A percentile compares a stretch with the other conserved stretches of the same genome.
phyloP scores from a whole-genome alignment of 805 yeast species.

The Suhomyces xylopsoci region DNA sequence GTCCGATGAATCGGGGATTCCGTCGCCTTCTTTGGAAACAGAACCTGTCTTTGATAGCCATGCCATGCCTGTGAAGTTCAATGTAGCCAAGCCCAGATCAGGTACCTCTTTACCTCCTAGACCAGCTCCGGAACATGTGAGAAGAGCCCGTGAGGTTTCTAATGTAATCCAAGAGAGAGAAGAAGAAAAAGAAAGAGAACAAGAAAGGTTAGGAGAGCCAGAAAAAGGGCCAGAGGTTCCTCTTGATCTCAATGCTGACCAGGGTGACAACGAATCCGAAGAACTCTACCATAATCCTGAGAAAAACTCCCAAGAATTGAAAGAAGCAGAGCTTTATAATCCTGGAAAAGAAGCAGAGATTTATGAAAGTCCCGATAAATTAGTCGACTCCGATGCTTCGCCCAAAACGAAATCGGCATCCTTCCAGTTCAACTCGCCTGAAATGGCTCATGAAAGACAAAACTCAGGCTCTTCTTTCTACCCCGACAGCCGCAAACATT shows the following conservation, averaged over 20 bases:
- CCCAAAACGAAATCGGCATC: not conserved
- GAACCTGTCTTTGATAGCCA: not conserved
- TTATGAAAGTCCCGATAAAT: not conserved
- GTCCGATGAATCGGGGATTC: not conserved
- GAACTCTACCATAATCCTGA: not conserved
- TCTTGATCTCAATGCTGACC: not conserved
- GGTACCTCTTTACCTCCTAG: slow-evolving; percentile 20
- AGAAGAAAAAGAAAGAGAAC: not conserved
- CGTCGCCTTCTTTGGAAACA: not conserved
- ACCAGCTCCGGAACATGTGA: slow-evolving; percentile 23
- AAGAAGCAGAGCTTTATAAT: not conserved
- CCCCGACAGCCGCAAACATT: slow-evolving; percentile 2
- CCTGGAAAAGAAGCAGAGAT: not conserved
- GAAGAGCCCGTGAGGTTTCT: slow-evolving; percentile 23
- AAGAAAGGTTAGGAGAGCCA: not conserved
- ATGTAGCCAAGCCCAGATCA: not conserved
- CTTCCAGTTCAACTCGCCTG: not conserved
- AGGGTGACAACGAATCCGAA: not conserved
- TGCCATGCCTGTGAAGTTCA: not conserved
- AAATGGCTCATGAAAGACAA: not conserved
- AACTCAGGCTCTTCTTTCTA: slow-evolving; percentile 1
- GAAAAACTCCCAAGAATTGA: not conserved
- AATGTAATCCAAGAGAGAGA: not conserved
- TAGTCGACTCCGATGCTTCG: not conserved
- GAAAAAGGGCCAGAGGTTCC: not conserved